Evolutionary conservation across 75 land plant species (phyloP).

Genomic region (Azolla pinnata): DNA sequence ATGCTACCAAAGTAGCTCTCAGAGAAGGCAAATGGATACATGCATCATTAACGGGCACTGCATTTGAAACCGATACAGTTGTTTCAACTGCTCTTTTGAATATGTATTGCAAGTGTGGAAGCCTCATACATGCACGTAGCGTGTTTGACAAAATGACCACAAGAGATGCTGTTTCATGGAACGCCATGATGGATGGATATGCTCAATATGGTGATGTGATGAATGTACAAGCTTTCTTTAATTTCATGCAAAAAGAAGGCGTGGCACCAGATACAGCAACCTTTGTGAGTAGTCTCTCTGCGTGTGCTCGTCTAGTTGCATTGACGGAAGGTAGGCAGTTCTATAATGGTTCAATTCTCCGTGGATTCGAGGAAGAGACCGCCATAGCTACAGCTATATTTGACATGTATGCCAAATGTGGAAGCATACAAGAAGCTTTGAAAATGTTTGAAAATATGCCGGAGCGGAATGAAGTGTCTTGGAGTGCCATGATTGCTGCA

Average conservation of each 20-base stretch:
- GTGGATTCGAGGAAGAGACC: conserved; percentile 27
- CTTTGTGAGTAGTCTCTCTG: conserved; percentile 35
- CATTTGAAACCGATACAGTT: conserved; percentile 40
- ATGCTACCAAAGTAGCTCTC: conserved; percentile 26
- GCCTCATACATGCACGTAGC: conserved; percentile 21
- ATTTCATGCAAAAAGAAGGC: conserved; percentile 45
- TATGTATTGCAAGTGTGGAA: conserved; percentile 60
- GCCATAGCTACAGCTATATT: conserved; percentile 43
- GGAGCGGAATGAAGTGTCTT: conserved; percentile 30
- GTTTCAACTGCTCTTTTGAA: conserved; percentile 44
- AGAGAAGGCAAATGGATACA: conserved; percentile 41
- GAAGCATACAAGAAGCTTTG: conserved; percentile 36
- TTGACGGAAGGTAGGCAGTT: conserved; percentile 26
- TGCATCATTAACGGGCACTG: conserved; percentile 31
- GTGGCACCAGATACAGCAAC: conserved; percentile 35
- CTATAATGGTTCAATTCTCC: conserved; percentile 20
- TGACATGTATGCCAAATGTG: conserved; percentile 54
- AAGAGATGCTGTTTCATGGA: conserved; percentile 51
- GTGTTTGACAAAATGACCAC: conserved; percentile 47
- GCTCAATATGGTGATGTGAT: conserved; percentile 26
- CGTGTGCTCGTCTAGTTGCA: conserved; percentile 44
- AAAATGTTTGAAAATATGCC: conserved; percentile 34
- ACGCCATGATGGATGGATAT: conserved; percentile 53
- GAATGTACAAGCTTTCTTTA: conserved; percentile 37
- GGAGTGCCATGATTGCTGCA: conserved; percentile 60